Conservation (phyloP, 2,329 filamentous ascomycete genomes). For the Tolypocladium endophyticum region DNA sequence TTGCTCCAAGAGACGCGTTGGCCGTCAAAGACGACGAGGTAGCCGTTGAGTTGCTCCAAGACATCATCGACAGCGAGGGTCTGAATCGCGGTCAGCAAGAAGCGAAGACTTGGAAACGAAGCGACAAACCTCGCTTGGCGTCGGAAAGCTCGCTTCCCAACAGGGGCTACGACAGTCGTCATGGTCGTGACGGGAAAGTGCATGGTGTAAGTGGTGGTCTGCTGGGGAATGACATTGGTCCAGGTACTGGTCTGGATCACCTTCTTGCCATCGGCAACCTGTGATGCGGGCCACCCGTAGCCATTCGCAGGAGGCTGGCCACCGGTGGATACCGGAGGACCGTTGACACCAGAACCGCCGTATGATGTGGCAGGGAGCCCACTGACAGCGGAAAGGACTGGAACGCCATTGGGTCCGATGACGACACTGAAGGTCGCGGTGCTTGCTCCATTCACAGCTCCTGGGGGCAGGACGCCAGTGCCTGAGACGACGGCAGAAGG, state of each 20-base stretch:
- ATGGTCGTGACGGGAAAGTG: conserved; percentile 27
- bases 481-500: conserved; percentile 11
- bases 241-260: conserved; percentile 25
- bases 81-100: conserved; percentile 6
- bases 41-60: conserved; percentile 21
- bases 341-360: conserved; percentile 5
- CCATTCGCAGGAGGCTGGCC: conserved; percentile 6
- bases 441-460: conserved; percentile 12
- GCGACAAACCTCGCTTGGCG: conserved; percentile 18
- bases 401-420: conserved; percentile 10
- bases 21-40: conserved; percentile 6
- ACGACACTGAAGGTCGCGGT: conserved; percentile 14
- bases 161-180: conserved; percentile 19
- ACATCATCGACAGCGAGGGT: conserved; percentile 3
- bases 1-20: conserved; percentile 11
- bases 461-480: conserved; percentile 7
- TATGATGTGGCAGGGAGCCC: conserved; percentile 9
- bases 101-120: neutral
- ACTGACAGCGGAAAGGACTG: conserved; percentile 10
- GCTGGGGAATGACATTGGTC: conserved; percentile 26
- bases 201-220: conserved; percentile 29
- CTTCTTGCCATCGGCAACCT: conserved; percentile 5
- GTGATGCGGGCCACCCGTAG: conserved; percentile 13
- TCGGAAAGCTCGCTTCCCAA: conserved; percentile 13
- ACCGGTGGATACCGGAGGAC: conserved; percentile 5